Base-by-base conservation (phyloP, 768 basidiomycete genomes). In the Rubroboletus pulcherrimus region DNA sequence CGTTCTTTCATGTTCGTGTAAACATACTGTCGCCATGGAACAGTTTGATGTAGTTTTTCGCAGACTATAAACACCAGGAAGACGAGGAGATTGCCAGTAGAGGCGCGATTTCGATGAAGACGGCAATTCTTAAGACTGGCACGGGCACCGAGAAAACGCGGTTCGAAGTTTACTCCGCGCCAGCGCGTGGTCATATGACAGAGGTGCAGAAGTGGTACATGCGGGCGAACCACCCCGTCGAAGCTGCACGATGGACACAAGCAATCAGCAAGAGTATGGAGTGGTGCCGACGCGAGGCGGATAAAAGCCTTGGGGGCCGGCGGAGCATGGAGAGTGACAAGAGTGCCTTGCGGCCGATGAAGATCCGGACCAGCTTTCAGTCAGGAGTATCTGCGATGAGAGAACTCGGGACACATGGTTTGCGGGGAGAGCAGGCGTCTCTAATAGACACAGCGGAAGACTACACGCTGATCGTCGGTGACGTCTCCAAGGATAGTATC, bases 81-180 rank as follows among this genome's bases (percentile, higher is more conserved):
- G 95, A 98, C 66, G 94, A 98, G 72, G 81, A 82, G 8, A 75
- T 93, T 31, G 85, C 93, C 0, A 86, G 86, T 46, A 81, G 95
- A 19, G 95, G 95, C 0, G 87, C 92, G 0, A 93, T 98, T 60
- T 83, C 87, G 3, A 90, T 97, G 86, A 86, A 84, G 63, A 86
- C 80, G 1, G 93, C 92, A 1, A 72, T 79, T 5, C 72, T 94
- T 19, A 86, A 83, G 63, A 58, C 75, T 17, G 75, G 81, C 11
- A 63, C 77, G 7, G 70, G 77, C 38, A 63, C 70, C 29, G 85
- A 89, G 58, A 81, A 85, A 47, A 75, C 85, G 19, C 85, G 91
- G 14, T 95, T 98, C 63, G 93, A 96, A 65, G 81, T 98, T 6
- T 84, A 87, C 56, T 83, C 85, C 5, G 71, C 77, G 1, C 83